Percentiles rank a stretch among this genome's conserved stretches.
These are phyloP conservation scores for Talaromyces verruculosus DNA, from an alignment of 2,329 filamentous ascomycete genomes.

Conservation along the genomic window DNA sequence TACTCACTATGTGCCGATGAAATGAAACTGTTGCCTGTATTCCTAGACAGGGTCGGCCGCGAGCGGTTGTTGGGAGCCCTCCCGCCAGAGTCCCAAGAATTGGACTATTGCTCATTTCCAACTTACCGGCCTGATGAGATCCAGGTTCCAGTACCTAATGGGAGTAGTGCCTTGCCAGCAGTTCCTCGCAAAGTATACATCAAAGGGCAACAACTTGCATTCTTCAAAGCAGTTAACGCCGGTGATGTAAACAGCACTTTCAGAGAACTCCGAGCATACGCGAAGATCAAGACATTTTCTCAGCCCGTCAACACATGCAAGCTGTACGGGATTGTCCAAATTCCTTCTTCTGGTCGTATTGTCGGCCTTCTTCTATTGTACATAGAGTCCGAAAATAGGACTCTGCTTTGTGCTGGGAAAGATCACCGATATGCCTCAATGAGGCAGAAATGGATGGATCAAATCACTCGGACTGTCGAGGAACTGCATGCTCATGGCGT, in stretches of 20 bases:
- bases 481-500: too few relatives aligned
- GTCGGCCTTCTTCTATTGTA: too few relatives aligned
- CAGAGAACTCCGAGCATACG: slow-evolving; percentile 23
- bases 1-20: slow-evolving; percentile 1
- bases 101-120: slow-evolving; percentile 24
- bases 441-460: too few relatives aligned
- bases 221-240: slow-evolving; percentile 24
- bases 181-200: too few relatives aligned
- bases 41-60: not conserved
- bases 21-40: not conserved
- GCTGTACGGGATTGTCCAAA: not conserved
- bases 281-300: slow-evolving; percentile 14
- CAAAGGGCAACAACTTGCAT: not conserved
- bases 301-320: not conserved
- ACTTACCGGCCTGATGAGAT: slow-evolving; percentile 23
- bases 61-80: slow-evolving; percentile 2
- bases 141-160: slow-evolving; percentile 21
- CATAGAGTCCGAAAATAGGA: too few relatives aligned
- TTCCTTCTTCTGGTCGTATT: too few relatives aligned
- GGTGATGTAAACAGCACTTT: slow-evolving; percentile 22
- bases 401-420: too few relatives aligned
- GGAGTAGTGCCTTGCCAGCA: slow-evolving; percentile 5
- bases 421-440: too few relatives aligned
- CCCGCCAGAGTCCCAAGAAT: not conserved
- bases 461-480: too few relatives aligned